These are phyloP conservation scores for Psophocarpus tetragonolobus DNA, from an alignment of 306 rosid species.

Conservation along the genomic window DNA sequence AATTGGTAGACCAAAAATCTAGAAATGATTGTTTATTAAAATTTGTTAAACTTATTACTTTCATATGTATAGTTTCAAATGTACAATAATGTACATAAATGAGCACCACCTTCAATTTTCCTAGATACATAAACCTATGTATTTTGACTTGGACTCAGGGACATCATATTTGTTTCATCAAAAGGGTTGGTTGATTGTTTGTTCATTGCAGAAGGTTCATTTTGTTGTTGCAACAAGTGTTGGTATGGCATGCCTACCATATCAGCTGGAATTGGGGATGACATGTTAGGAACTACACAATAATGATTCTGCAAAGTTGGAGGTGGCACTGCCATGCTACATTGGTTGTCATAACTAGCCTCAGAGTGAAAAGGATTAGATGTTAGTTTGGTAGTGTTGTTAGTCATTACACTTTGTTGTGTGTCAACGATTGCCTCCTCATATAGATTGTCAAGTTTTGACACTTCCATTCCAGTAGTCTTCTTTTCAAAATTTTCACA, in stretches of 20 bases:
- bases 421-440: not conserved
- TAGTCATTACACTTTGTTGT: conserved; percentile 30
- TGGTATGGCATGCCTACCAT: conserved; percentile 22
- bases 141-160: not conserved
- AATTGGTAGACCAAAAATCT: not conserved
- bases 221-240: conserved; percentile 14
- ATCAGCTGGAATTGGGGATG: not conserved
- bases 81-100: not conserved
- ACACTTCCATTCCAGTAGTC: conserved; percentile 10
- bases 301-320: not conserved
- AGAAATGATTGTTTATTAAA: not conserved
- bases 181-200: conserved; percentile 41
- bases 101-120: not conserved
- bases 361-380: conserved; percentile 42
- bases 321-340: not conserved
- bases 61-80: not conserved
- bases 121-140: not conserved
- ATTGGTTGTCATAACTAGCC: not conserved
- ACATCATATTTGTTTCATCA: conserved; percentile 19
- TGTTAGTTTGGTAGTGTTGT: not conserved
- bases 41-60: not conserved
- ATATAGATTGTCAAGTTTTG: not conserved
- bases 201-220: not conserved
- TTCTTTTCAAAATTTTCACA: conserved; percentile 23
- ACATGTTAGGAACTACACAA: conserved; percentile 7